Evolutionary conservation across 108 stramenopile species (phyloP).

Genomic region (Nitzschia palea): DNA sequence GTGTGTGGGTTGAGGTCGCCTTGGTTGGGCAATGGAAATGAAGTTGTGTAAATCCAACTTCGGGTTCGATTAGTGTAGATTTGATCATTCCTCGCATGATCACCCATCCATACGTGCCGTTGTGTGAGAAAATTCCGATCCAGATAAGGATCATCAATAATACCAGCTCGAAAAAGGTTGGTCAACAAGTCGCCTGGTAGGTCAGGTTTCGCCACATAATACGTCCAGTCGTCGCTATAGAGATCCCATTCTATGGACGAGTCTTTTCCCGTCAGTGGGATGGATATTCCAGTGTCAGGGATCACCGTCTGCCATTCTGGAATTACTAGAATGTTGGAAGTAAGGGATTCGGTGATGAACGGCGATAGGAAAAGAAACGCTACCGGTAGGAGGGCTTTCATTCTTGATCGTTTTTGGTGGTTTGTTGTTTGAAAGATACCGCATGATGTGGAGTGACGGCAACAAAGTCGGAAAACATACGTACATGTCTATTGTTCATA

Average conservation of each 20-base stretch:
- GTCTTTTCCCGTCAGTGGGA: neutral
- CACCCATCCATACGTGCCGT: constrained; percentile 36
- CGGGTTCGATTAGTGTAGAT: constrained; percentile 8
- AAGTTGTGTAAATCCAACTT: constrained; percentile 41
- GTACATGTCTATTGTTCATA: too few species aligned
- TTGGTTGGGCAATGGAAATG: constrained; percentile 10
- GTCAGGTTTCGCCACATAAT: neutral
- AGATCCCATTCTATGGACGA: neutral
- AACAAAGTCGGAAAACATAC: too few species aligned
- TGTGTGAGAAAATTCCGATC: constrained; percentile 42
- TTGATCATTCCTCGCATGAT: neutral
- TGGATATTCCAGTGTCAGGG: constrained; percentile 3
- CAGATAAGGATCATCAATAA: constrained; percentile 46
- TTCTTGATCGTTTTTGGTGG: too few species aligned
- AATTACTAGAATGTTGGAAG: neutral
- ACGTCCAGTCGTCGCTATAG: neutral
- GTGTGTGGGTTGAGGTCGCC: neutral
- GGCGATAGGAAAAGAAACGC: neutral
- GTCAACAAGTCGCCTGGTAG: constrained; percentile 50
- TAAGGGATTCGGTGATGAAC: neutral
- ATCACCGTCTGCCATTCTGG: constrained; percentile 23
- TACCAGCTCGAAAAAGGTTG: constrained; percentile 24
- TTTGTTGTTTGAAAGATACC: too few species aligned
- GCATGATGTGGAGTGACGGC: too few species aligned
- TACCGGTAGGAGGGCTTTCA: neutral